A percentile compares a stretch with the other conserved stretches of the same genome.
phyloP scores from a whole-genome alignment of 2,329 filamentous ascomycete species.

The Hymenoscyphus fructigenus region DNA sequence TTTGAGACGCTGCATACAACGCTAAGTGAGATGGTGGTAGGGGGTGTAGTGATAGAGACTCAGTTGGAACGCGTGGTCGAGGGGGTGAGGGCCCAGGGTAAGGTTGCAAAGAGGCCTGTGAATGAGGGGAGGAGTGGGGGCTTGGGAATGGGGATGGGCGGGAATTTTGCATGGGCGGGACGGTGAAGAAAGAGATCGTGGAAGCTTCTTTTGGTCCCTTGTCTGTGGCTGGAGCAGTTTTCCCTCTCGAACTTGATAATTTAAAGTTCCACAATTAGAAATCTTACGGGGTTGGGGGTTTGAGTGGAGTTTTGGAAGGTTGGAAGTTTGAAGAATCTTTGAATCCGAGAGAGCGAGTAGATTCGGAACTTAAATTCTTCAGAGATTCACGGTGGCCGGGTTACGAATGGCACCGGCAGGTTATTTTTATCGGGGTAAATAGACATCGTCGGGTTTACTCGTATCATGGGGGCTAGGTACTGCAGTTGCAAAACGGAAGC shows the following conservation, averaged over 20 bases:
- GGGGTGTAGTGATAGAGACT: slow-evolving; percentile 92
- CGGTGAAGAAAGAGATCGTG: not conserved
- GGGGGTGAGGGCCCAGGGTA: slow-evolving; percentile 75
- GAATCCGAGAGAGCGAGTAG: not conserved
- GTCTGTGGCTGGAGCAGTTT: not conserved
- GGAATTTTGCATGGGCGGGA: slow-evolving; percentile 35
- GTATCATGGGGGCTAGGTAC: no score
- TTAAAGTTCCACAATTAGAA: not conserved
- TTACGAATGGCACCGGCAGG: not conserved
- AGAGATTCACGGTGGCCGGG: not conserved
- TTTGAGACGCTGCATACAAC: slow-evolving; percentile 95
- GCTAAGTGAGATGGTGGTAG: slow-evolving; percentile 90
- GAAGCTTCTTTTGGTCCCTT: not conserved
- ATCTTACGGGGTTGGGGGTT: not conserved
- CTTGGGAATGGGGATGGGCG: slow-evolving; percentile 39
- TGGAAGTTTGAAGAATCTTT: not conserved
- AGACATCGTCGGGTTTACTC: not conserved
- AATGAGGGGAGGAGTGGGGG: slow-evolving; percentile 63
- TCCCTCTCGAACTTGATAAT: not conserved
- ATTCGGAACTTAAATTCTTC: not conserved
- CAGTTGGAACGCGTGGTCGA: slow-evolving; percentile 84
- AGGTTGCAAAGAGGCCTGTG: slow-evolving; percentile 75
- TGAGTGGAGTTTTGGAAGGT: not conserved
- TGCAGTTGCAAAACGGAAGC: not conserved
- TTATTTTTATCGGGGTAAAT: not conserved